Conservation (phyloP, 2,329 filamentous ascomycete genomes). For the Colletotrichum neosansevieriae region DNA sequence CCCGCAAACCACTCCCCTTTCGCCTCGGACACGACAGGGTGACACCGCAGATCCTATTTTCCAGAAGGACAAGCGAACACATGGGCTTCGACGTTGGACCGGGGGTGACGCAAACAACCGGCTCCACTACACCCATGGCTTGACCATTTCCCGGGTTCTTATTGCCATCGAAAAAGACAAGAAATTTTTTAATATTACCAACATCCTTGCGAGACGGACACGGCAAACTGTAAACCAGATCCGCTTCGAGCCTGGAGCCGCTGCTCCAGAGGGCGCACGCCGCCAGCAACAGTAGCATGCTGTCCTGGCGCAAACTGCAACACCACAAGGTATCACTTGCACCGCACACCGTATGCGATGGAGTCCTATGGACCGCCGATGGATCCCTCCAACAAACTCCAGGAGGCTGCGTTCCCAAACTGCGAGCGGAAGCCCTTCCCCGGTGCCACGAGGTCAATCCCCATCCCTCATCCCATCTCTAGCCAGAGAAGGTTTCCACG, state of each 20-base stretch:
- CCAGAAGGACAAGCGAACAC: slow-evolving; percentile 40
- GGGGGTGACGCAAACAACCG: slow-evolving; percentile 35
- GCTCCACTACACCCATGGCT: slow-evolving; percentile 25
- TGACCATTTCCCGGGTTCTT: slow-evolving; percentile 28
- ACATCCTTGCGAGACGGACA: slow-evolving; percentile 1
- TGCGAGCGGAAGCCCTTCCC: slow-evolving; percentile 38
- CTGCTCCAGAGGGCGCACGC: no score
- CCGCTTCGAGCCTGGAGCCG: no score
- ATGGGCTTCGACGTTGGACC: slow-evolving; percentile 10
- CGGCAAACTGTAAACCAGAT: neutral
- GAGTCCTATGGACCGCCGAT: neutral
- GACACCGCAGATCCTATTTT: slow-evolving; percentile 40
- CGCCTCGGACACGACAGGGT: slow-evolving; percentile 31
- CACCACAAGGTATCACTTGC: neutral
- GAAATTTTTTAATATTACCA: slow-evolving; percentile 37
- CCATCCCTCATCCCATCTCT: slow-evolving; percentile 37
- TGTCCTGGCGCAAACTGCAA: neutral
- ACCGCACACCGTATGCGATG: neutral
- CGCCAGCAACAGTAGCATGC: neutral
- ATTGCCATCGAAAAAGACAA: slow-evolving; percentile 34
- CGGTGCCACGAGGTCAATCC: slow-evolving; percentile 37
- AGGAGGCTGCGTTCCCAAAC: neutral
- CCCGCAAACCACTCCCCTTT: slow-evolving; percentile 26
- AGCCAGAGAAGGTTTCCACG: slow-evolving; percentile 20
- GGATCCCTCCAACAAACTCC: neutral